A percentile compares a stretch with the other conserved stretches of the same genome.
These are phyloP conservation scores for Zymoseptoria pseudotritici DNA, from an alignment of 2,329 filamentous ascomycete genomes.

Conservation along the genomic window DNA sequence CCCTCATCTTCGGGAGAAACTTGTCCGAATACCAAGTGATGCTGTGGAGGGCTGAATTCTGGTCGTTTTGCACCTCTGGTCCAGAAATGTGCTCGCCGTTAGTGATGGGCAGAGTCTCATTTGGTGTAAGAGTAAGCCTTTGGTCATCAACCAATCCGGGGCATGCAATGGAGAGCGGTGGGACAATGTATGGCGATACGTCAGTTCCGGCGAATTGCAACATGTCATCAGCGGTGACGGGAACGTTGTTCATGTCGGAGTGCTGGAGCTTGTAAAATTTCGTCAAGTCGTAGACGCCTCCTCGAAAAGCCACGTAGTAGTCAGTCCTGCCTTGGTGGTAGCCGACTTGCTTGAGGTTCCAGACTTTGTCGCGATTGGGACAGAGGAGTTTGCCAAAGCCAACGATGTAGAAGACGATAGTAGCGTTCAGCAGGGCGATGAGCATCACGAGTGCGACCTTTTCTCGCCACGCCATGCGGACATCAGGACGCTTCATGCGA, in stretches of 20 bases:
- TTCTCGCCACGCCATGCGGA: conserved; percentile 95
- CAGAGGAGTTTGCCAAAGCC: conserved; percentile 78
- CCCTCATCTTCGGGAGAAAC: conserved; percentile 72
- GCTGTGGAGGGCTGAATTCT: conserved; percentile 49
- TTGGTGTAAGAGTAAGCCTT: conserved; percentile 56
- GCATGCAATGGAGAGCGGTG: conserved; percentile 69
- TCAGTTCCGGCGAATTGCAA: conserved; percentile 67
- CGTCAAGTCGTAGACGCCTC: conserved; percentile 83
- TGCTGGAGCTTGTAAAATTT: conserved; percentile 83
- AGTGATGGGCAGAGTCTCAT: conserved; percentile 50
- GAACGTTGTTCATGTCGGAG: conserved; percentile 55
- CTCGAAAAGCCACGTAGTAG: conserved; percentile 81
- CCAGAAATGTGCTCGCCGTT: conserved; percentile 63
- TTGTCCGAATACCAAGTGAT: conserved; percentile 67
- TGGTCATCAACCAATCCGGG: conserved; percentile 55
- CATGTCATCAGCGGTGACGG: conserved; percentile 62
- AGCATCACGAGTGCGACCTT: conserved; percentile 77
- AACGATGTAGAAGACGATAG: conserved; percentile 88
- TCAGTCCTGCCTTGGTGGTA: conserved; percentile 65
- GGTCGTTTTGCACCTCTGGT: conserved; percentile 45
- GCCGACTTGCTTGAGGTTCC: conserved; percentile 62
- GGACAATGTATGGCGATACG: conserved; percentile 76
- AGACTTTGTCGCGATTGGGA: conserved; percentile 86
- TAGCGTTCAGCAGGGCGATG: conserved; percentile 72
- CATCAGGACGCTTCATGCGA: conserved; percentile 94